Evolutionary conservation across 2,329 filamentous ascomycete genomes (phyloP).

Genomic region (Magnaporthiopsis incrustans): DNA sequence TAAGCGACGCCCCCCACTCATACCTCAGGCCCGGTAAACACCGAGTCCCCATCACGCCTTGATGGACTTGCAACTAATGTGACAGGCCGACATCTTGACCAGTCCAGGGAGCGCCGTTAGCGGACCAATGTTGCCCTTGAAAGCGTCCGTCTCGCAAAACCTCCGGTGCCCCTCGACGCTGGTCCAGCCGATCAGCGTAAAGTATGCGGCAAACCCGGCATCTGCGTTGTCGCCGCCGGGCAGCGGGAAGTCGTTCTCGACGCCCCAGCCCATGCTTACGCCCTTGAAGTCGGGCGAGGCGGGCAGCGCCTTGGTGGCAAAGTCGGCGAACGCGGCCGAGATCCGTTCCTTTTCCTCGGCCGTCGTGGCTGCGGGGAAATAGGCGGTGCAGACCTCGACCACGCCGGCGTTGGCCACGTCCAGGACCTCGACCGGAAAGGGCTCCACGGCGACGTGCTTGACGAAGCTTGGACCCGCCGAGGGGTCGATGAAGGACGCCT

Average conservation of each 20-base stretch:
- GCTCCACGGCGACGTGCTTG: slow-evolving; percentile 6
- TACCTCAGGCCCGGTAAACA: not conserved
- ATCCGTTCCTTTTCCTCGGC: slow-evolving; percentile 4
- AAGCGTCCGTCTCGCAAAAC: slow-evolving; percentile 25
- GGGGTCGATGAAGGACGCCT: not conserved
- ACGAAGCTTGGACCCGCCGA: not conserved
- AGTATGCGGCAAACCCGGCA: slow-evolving; percentile 18
- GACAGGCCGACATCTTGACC: slow-evolving; percentile 15
- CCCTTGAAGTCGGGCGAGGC: slow-evolving; percentile 10
- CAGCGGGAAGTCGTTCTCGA: slow-evolving; percentile 23
- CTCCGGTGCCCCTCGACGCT: slow-evolving; percentile 28
- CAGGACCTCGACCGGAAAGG: not conserved
- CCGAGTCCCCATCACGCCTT: not conserved
- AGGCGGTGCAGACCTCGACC: slow-evolving; percentile 12
- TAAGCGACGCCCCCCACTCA: not conserved
- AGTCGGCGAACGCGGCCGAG: not conserved
- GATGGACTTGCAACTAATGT: slow-evolving; percentile 11
- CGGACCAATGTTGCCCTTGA: slow-evolving; percentile 24
- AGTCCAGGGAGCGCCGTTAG: slow-evolving; percentile 17
- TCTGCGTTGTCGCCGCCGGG: slow-evolving; percentile 19
- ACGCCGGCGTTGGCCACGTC: slow-evolving; percentile 10
- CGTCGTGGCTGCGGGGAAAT: slow-evolving; percentile 11
- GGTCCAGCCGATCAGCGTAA: slow-evolving; percentile 27
- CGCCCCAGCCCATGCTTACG: slow-evolving; percentile 20
- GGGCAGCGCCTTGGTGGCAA: slow-evolving; percentile 12